Conservation (phyloP, 768 basidiomycete genomes). For the Cystofilobasidium capitatum region DNA sequence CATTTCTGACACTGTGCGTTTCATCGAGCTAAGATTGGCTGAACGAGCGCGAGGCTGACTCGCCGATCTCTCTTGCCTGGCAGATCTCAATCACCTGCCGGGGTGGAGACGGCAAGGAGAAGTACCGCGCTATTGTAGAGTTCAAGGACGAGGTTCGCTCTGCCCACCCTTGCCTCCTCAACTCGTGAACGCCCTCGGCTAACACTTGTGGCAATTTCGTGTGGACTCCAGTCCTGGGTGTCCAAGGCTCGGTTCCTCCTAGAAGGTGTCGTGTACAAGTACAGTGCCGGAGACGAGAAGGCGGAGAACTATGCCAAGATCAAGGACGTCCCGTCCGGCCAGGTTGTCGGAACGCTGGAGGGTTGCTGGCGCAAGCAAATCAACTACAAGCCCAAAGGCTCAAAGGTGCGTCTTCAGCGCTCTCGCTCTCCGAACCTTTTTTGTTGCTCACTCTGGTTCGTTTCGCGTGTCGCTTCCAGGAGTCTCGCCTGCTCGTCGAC, state of each 20-base stretch:
- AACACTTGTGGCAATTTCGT: neutral
- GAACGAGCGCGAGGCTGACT: constrained; percentile 33
- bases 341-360: constrained; percentile 70
- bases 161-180: neutral
- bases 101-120: constrained; percentile 51
- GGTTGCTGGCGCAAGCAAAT: constrained; percentile 79
- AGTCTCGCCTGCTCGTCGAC: constrained; percentile 65
- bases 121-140: constrained; percentile 72
- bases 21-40: neutral
- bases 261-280: constrained; percentile 83
- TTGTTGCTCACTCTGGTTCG: neutral
- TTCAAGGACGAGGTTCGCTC: constrained; percentile 82
- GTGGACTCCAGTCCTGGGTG: constrained; percentile 64
- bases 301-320: constrained; percentile 45
- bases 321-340: constrained; percentile 75
- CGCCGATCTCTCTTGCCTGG: neutral
- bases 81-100: constrained; percentile 65
- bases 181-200: too few relatives aligned
- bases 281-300: constrained; percentile 52
- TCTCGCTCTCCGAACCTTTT: neutral
- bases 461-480: constrained; percentile 38
- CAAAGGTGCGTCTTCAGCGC: constrained; percentile 36
- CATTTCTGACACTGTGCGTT: constrained; percentile 52
- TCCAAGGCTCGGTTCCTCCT: constrained; percentile 72
- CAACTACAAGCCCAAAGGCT: constrained; percentile 54